phyloP scores from a whole-genome alignment of 345 rosid species.

The Corymbia maculata region DNA sequence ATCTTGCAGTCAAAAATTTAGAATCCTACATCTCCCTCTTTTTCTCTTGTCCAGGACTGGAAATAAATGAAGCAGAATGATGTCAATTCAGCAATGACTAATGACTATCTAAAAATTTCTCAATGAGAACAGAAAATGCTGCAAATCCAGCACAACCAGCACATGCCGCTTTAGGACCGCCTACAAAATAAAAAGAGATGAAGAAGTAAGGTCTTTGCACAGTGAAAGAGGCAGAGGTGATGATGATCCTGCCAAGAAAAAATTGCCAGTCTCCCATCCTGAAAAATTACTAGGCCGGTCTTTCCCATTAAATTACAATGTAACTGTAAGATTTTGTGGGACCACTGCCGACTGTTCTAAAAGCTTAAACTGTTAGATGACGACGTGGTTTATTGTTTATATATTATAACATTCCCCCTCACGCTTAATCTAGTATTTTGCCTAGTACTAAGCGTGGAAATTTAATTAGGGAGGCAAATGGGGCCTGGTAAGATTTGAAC shows the following conservation, averaged over 20 bases:
- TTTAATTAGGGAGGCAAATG: too few species aligned
- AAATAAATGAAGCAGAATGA: background rate
- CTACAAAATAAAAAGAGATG: slow-evolving; percentile 11
- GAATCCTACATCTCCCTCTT: background rate
- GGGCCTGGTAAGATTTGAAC: too few species aligned
- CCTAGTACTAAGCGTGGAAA: too few species aligned
- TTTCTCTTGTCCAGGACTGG: background rate
- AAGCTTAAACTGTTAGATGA: too few species aligned
- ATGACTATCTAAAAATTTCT: slow-evolving; percentile 83
- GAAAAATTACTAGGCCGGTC: background rate
- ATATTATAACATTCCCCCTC: too few species aligned
- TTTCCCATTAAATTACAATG: background rate
- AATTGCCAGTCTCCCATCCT: background rate
- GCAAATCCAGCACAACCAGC: slow-evolving; percentile 93
- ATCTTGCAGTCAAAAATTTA: background rate
- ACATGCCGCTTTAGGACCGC: slow-evolving; percentile 90
- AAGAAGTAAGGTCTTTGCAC: background rate
- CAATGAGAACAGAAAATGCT: slow-evolving; percentile 86
- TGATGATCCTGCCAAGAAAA: background rate
- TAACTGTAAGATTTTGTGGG: too few species aligned
- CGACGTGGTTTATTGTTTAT: too few species aligned
- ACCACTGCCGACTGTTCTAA: too few species aligned
- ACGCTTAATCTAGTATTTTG: too few species aligned
- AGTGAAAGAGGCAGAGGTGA: background rate
- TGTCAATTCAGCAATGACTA: slow-evolving; percentile 20